These are phyloP conservation scores for Ehretia macrophylla DNA, from an alignment of 257 asterid species.

Conservation along the genomic window DNA sequence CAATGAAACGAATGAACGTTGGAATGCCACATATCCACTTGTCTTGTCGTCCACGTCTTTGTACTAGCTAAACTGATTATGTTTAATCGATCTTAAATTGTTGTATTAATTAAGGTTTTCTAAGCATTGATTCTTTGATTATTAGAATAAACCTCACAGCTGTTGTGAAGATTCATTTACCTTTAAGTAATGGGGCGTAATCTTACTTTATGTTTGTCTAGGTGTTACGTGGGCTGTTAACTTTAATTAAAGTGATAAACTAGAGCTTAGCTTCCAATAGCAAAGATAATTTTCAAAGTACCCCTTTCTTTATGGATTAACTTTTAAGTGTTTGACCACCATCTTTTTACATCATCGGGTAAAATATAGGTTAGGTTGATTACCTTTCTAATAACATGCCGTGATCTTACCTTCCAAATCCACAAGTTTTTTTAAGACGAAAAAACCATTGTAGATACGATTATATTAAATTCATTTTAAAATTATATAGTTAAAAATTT, in stretches of 20 bases:
- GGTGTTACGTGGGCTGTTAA: slow-evolving; percentile 8
- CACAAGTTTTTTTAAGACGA: too few species aligned
- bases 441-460: too few species aligned
- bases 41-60: not conserved
- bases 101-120: not conserved
- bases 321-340: slow-evolving; percentile 15
- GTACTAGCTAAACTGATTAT: slow-evolving; percentile 1
- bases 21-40: slow-evolving; percentile 16
- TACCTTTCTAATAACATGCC: not conserved
- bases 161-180: slow-evolving; percentile 12
- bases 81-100: too few species aligned
- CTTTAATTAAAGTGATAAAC: slow-evolving; percentile 22
- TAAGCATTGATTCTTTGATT: slow-evolving; percentile 8
- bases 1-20: slow-evolving; percentile 14
- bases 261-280: slow-evolving; percentile 21
- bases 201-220: slow-evolving; percentile 8
- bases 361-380: too few species aligned
- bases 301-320: not conserved
- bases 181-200: not conserved
- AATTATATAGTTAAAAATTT: too few species aligned
- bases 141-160: not conserved
- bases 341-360: not conserved
- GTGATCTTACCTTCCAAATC: too few species aligned
- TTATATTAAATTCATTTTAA: too few species aligned
- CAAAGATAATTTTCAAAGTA: slow-evolving; percentile 1